Evolutionary conservation across 139 green algal species (phyloP), one percentile per base, ranked within the genome.

Genomic region (Ettlia oleoabundans): DNA sequence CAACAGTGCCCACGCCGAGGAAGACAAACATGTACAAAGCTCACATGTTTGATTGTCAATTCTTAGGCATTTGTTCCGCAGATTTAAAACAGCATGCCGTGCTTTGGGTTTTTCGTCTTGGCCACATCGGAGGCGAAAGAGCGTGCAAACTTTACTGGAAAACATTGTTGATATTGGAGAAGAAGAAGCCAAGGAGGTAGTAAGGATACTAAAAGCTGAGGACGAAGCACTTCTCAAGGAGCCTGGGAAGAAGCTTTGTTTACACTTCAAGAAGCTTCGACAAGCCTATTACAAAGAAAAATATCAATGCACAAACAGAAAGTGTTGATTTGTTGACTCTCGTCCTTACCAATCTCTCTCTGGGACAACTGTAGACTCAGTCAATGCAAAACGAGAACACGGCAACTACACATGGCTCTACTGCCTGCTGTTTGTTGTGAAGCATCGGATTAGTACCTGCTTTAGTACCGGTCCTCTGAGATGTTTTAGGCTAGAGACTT

Each of bases 231-330:
- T 73, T 2, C 15, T 73, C 1, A 73, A 73, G 24, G 65, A 73
- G 24, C 65, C 65, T 15, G 21, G 37, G 24, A 73, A 73, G 35
- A 73, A 73, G 37, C 65, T 73, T 13, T 53, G 37, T 37, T 30
- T 37, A 1, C 30, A 73, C 40, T 73, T 73, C 15, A 73, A 73
- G 35, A 73, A 73, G 24, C 35, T 73, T 4, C 21, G 65, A 35
- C 65, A 73, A 30, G 65, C 65, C 8, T 73, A 52, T 22, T 73
- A 73, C 65, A 73, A 73, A 28, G 65, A 73, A 38, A 73, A 73
- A 22, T 73, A 73, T 37, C n/a, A n/a, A n/a, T n/a, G n/a, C 37
- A 73, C 15, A 13, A 73, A 52, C 30, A 26, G 30, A 70, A 70
- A 70, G 47, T n/a, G n/a, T n/a, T n/a, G n/a, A n/a, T n/a, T n/a